Evolutionary conservation across 2,329 filamentous ascomycete genomes (phyloP).

Genomic region (Daldinia sp.): DNA sequence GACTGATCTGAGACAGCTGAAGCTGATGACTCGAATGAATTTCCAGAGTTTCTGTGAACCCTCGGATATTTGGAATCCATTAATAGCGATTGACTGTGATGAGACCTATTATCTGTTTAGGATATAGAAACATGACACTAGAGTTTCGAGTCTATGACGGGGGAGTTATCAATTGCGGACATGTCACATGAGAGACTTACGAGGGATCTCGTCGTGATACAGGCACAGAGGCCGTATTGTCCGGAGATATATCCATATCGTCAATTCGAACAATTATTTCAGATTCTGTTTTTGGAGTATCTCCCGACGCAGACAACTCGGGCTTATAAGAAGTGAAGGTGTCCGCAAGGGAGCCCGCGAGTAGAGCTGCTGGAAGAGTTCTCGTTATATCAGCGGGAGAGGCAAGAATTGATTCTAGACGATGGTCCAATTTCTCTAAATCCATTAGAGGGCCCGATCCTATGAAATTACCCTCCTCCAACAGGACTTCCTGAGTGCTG

Average conservation of each 20-base stretch:
- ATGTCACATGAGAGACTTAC: constrained; percentile 49
- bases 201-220: constrained; percentile 33
- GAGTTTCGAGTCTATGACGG: constrained; percentile 14
- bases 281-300: constrained; percentile 48
- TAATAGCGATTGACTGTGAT: constrained; percentile 46
- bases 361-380: constrained; percentile 42
- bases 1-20: constrained; percentile 67
- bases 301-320: constrained; percentile 42
- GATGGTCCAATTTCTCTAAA: constrained; percentile 48
- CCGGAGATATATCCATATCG: constrained; percentile 46
- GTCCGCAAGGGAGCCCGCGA: constrained; percentile 44
- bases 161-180: constrained; percentile 9
- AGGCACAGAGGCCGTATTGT: constrained; percentile 38
- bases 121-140: constrained; percentile 22
- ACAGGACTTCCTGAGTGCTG: constrained; percentile 45
- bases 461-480: constrained; percentile 47
- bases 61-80: constrained; percentile 49
- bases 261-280: constrained; percentile 51
- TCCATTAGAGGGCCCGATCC: constrained; percentile 45
- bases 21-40: constrained; percentile 65
- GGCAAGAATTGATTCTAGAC: constrained; percentile 47
- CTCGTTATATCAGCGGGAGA: constrained; percentile 43
- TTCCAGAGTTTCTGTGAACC: constrained; percentile 46
- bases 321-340: constrained; percentile 40
- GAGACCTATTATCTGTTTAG: constrained; percentile 47